A percentile compares a stretch with the other conserved stretches of the same genome.
These are phyloP conservation scores for Citrus hindsii DNA, from an alignment of 345 rosid species.

Conservation along the genomic window DNA sequence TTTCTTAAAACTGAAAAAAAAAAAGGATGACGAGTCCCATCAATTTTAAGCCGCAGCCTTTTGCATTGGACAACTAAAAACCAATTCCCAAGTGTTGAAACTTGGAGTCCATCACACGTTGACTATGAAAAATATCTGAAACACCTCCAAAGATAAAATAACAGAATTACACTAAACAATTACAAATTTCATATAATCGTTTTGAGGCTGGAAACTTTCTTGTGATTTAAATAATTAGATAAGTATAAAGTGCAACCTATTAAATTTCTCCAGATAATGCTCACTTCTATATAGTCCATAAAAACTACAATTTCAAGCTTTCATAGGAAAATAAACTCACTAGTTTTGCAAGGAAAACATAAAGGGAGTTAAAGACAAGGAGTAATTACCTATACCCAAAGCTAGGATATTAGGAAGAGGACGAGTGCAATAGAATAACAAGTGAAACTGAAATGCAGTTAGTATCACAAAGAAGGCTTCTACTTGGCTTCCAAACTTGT, in stretches of 20 bases:
- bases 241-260: neutral
- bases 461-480: constrained; percentile 88
- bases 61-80: neutral
- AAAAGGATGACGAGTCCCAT: neutral
- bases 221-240: neutral
- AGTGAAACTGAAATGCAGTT: constrained; percentile 83
- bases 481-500: constrained; percentile 84
- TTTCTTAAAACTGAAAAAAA: neutral
- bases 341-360: neutral
- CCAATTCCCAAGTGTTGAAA: neutral
- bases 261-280: neutral
- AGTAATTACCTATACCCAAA: constrained; percentile 70
- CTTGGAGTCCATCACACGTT: neutral
- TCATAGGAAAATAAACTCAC: neutral
- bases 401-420: constrained; percentile 90
- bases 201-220: neutral
- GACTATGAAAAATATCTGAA: neutral
- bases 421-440: constrained; percentile 91
- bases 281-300: neutral
- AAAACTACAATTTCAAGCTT: neutral
- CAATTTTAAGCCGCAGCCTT: neutral
- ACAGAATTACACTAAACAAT: neutral
- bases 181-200: neutral
- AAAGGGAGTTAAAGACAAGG: constrained; percentile 7
- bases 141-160: neutral